A percentile compares a stretch with the other conserved stretches of the same genome.
phyloP scores from a whole-genome alignment of 2,329 filamentous ascomycete genomes.

The Ascochyta fabae region DNA sequence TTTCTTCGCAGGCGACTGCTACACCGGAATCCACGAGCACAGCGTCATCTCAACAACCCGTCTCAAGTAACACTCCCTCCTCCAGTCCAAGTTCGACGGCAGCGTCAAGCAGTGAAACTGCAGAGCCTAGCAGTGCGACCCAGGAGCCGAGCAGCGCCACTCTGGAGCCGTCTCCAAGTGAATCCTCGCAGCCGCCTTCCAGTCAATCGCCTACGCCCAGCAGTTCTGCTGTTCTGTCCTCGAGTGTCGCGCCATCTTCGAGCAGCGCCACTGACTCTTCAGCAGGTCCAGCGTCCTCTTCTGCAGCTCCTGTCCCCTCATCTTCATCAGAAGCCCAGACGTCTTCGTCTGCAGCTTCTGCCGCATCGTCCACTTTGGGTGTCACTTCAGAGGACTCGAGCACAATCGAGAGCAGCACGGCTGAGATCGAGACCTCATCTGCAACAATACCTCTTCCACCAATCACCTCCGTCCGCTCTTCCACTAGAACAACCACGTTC shows the following conservation, averaged over 20 bases:
- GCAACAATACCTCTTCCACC: background rate
- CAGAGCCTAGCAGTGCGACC: slow-evolving; percentile 13
- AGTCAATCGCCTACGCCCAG: slow-evolving; percentile 1
- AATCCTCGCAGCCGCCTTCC: slow-evolving; percentile 2
- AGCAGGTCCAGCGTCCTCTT: slow-evolving; percentile 13
- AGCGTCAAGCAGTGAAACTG: slow-evolving; percentile 20
- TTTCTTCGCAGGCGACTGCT: slow-evolving; percentile 5
- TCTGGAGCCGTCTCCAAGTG: slow-evolving; percentile 15
- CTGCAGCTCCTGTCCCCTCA: background rate
- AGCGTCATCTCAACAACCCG: background rate
- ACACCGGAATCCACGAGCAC: slow-evolving; percentile 15
- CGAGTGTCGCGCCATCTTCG: slow-evolving; percentile 10
- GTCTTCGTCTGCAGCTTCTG: background rate
- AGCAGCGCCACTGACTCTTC: slow-evolving; percentile 24
- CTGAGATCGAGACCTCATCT: slow-evolving; percentile 1
- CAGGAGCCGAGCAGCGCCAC: slow-evolving; percentile 13
- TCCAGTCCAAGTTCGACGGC: background rate
- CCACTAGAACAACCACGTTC: slow-evolving; percentile 10
- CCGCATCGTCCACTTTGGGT: background rate
- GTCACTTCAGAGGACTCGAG: background rate
- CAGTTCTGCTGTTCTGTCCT: background rate
- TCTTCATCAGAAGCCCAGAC: background rate
- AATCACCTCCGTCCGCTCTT: slow-evolving; percentile 4
- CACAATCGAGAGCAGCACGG: background rate
- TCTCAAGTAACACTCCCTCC: slow-evolving; percentile 12